phyloP scores from a whole-genome alignment of 23 red algal genomes.

The Chondrus crispus region DNA sequence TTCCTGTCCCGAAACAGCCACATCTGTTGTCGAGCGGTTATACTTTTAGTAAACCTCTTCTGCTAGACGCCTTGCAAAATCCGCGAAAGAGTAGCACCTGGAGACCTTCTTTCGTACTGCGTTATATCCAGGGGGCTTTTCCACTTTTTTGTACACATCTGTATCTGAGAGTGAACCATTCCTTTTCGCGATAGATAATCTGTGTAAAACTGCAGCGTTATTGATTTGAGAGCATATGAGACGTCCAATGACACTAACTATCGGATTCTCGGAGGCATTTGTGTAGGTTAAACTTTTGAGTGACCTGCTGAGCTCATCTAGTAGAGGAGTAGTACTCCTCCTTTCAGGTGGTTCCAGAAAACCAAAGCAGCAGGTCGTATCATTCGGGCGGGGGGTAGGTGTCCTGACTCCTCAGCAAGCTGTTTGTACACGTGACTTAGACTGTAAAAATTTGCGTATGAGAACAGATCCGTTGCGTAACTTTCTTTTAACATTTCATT shows the following conservation, averaged over 20 bases:
- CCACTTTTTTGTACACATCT: background rate
- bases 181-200: background rate
- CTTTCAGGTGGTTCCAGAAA: background rate
- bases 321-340: too few species aligned
- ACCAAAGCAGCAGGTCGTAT: background rate
- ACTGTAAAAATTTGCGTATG: background rate
- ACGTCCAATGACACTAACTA: background rate
- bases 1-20: background rate
- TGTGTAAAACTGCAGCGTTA: slow-evolving; percentile 9
- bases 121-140: background rate
- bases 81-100: background rate
- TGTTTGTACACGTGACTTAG: background rate
- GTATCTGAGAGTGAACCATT: background rate
- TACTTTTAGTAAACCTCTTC: background rate
- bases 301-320: slow-evolving; percentile 14
- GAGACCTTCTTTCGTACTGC: background rate
- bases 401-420: background rate
- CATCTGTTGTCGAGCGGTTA: background rate
- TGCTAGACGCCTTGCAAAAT: background rate
- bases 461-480: background rate
- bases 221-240: background rate
- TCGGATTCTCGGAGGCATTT: background rate
- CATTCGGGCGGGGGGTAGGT: background rate
- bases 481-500: background rate
- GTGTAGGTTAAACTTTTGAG: background rate